phyloP scores from a whole-genome alignment of 768 basidiomycete genomes.

The Termitomyces sp. region DNA sequence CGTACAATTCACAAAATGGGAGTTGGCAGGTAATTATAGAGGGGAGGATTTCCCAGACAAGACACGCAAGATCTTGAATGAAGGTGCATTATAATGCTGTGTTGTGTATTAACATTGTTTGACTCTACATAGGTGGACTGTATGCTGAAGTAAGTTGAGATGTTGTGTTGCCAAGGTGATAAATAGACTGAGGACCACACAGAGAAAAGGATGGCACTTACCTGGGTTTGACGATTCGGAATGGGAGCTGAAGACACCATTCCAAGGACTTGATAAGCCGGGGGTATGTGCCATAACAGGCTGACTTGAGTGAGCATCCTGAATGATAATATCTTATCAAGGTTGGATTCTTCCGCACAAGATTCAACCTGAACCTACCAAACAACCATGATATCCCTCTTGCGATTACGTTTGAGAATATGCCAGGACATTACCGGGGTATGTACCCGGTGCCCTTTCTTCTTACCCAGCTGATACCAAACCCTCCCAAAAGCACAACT shows the following conservation, averaged over 20 bases:
- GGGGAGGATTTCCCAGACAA: slow-evolving; percentile 14
- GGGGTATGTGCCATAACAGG: slow-evolving; percentile 4
- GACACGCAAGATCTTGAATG: slow-evolving; percentile 13
- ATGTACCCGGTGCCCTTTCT: background rate
- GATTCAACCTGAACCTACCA: slow-evolving; percentile 9
- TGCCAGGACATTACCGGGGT: slow-evolving; percentile 11
- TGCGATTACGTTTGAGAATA: slow-evolving; percentile 7
- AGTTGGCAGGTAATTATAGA: slow-evolving; percentile 10
- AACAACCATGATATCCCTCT: slow-evolving; percentile 10
- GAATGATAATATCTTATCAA: background rate
- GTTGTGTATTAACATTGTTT: background rate
- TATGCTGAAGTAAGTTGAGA: slow-evolving; percentile 10
- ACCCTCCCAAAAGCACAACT: slow-evolving; percentile 8
- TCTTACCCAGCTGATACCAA: background rate
- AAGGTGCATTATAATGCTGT: slow-evolving; percentile 3
- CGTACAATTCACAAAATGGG: slow-evolving; percentile 12
- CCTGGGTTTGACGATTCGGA: slow-evolving; percentile 13
- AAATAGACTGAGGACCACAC: background rate
- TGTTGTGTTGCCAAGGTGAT: background rate
- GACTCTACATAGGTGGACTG: slow-evolving; percentile 9
- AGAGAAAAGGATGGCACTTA: slow-evolving; percentile 15
- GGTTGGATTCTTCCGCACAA: slow-evolving; percentile 16
- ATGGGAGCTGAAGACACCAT: slow-evolving; percentile 12
- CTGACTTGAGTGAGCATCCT: background rate
- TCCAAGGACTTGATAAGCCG: slow-evolving; percentile 10